Conservation (phyloP, 2,329 filamentous ascomycete genomes). For the Sporothrix globosa region DNA sequence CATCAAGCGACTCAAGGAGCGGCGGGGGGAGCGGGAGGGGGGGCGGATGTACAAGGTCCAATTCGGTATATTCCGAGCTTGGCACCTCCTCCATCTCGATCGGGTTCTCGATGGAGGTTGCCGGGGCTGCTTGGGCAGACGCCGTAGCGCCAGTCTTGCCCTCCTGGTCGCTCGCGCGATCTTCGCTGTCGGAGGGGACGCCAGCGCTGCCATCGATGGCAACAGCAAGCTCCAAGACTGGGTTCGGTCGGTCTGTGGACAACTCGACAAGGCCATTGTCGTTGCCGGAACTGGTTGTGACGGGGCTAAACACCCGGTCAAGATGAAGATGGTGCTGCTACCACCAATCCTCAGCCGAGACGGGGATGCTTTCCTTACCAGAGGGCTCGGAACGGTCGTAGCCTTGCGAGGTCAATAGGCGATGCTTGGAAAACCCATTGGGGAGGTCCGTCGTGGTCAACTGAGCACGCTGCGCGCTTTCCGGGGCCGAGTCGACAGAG, state of each 20-base stretch:
- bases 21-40: not conserved
- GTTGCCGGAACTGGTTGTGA: constrained; percentile 12
- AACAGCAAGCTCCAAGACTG: constrained; percentile 4
- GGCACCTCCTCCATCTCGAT: not conserved
- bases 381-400: not conserved
- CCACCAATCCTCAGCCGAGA: constrained; percentile 1
- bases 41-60: constrained; percentile 3
- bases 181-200: constrained; percentile 9
- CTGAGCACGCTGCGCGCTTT: not conserved
- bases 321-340: constrained; percentile 15
- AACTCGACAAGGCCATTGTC: not conserved
- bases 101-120: not conserved
- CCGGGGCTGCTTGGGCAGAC: not conserved
- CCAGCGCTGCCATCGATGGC: constrained; percentile 6
- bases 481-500: not conserved
- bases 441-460: not conserved
- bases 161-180: constrained; percentile 19
- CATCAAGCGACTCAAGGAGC: not conserved
- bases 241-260: constrained; percentile 4
- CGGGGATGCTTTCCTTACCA: constrained; percentile 20
- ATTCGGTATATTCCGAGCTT: constrained; percentile 22
- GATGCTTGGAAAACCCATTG: not conserved
- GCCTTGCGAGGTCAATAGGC: not conserved
- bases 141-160: constrained; percentile 3
- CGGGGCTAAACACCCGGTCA: constrained; percentile 15